These are phyloP conservation scores for Mycosphaerella sp. DNA, from an alignment of 2,329 filamentous ascomycete species.

Conservation along the genomic window DNA sequence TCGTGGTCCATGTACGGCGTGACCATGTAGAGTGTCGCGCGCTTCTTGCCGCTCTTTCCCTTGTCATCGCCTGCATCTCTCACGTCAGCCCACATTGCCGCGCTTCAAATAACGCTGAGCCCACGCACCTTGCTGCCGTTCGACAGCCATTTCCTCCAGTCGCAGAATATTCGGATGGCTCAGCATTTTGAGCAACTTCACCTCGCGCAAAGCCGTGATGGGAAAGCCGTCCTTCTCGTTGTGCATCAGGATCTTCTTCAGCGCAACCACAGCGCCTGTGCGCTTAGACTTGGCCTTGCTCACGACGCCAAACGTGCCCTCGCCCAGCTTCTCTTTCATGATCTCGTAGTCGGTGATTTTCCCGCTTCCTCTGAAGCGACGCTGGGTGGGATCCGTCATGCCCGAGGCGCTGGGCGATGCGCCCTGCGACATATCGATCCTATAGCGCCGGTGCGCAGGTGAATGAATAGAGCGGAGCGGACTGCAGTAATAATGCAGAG, in stretches of 20 bases:
- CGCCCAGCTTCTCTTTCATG: slow-evolving; percentile 70
- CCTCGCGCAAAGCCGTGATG: slow-evolving; percentile 95
- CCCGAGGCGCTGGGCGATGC: slow-evolving; percentile 37
- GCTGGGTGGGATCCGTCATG: slow-evolving; percentile 44
- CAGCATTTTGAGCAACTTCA: slow-evolving; percentile 94
- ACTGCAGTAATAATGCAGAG: not conserved
- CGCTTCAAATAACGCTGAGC: not conserved
- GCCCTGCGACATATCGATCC: slow-evolving; percentile 42
- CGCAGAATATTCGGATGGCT: slow-evolving; percentile 81
- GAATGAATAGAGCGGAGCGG: not conserved
- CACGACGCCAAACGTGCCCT: slow-evolving; percentile 95
- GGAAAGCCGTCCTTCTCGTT: slow-evolving; percentile 99
- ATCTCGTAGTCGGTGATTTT: slow-evolving; percentile 74
- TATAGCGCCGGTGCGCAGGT: not conserved
- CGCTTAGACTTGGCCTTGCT: slow-evolving; percentile 77
- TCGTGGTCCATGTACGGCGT: slow-evolving; percentile 99
- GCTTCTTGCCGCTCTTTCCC: slow-evolving; percentile 44
- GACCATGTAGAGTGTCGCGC: slow-evolving; percentile 95
- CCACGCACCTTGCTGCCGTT: slow-evolving; percentile 65
- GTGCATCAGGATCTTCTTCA: slow-evolving; percentile 99
- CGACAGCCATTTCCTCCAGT: slow-evolving; percentile 94
- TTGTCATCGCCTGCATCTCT: slow-evolving; percentile 27
- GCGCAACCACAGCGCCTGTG: slow-evolving; percentile 68
- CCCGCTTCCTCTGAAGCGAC: slow-evolving; percentile 76
- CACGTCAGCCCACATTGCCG: slow-evolving; percentile 7